These are phyloP conservation scores for Gossypioides kirkii DNA, from an alignment of 345 rosid species.

Conservation along the genomic window DNA sequence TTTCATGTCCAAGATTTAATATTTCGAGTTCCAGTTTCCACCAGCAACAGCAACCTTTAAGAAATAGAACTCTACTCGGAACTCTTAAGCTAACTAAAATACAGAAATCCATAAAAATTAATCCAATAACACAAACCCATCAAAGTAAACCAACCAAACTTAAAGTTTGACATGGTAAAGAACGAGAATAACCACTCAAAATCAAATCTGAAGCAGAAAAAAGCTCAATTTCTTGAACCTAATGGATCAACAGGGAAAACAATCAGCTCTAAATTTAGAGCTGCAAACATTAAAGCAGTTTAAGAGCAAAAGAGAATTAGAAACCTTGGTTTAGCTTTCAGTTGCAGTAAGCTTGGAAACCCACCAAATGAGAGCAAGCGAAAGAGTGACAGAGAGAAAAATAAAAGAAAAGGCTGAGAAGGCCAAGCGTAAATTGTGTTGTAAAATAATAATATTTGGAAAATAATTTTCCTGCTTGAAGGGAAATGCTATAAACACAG, in stretches of 20 bases:
- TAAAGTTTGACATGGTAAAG: background rate
- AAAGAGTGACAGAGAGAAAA: background rate
- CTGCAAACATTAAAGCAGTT: background rate
- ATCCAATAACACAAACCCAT: conserved; percentile 6
- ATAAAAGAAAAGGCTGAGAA: conserved; percentile 2
- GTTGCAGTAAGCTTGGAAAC: background rate
- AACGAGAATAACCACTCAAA: background rate
- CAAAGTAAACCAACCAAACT: background rate
- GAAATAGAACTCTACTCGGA: background rate
- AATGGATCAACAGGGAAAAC: background rate
- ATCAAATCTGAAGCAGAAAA: conserved; percentile 17
- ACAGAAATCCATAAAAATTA: background rate
- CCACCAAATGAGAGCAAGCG: background rate
- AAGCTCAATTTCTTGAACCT: background rate
- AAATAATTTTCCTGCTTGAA: background rate
- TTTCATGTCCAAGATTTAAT: background rate
- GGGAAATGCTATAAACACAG: background rate
- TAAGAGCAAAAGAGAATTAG: background rate
- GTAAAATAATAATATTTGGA: background rate
- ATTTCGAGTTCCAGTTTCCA: background rate
- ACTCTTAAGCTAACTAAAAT: background rate
- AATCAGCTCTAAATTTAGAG: background rate
- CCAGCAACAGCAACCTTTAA: background rate
- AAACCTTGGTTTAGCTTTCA: conserved; percentile 14
- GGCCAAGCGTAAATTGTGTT: background rate